Conservation (phyloP, 352 stramenopile genomes). For the Globisporangium canariense region DNA sequence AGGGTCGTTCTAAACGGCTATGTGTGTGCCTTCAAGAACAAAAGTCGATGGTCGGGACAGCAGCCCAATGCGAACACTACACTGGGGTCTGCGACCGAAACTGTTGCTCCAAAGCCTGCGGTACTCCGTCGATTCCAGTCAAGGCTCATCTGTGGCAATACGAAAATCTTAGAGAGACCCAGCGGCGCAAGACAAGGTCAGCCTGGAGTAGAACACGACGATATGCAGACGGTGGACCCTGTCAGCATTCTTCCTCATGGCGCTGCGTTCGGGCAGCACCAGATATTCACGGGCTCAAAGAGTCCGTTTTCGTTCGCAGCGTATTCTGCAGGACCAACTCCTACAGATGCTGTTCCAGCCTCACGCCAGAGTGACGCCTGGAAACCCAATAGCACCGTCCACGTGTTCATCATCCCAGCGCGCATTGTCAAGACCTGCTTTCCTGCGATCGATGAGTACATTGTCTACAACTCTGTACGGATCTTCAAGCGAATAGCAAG, state of each 20-base stretch:
- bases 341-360: not conserved
- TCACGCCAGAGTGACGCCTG: not conserved
- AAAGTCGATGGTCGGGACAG: not conserved
- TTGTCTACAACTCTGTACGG: constrained; percentile 43
- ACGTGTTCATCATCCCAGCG: constrained; percentile 31
- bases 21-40: constrained; percentile 40
- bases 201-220: not conserved
- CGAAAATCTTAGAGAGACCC: constrained; percentile 1
- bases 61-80: not conserved
- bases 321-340: constrained; percentile 18
- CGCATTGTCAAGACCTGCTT: constrained; percentile 28
- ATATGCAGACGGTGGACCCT: constrained; percentile 21
- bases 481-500: constrained; percentile 30
- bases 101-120: constrained; percentile 16
- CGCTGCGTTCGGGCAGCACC: constrained; percentile 37
- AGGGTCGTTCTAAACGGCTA: constrained; percentile 41
- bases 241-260: constrained; percentile 35
- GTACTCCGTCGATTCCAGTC: constrained; percentile 30
- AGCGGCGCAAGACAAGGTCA: not conserved
- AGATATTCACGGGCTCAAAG: constrained; percentile 32
- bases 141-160: constrained; percentile 23
- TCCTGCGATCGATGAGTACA: constrained; percentile 24
- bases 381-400: constrained; percentile 1
- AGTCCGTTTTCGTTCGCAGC: constrained; percentile 40
- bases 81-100: not conserved